These are phyloP conservation scores for Rosellinia necatrix DNA, from an alignment of 2,329 filamentous ascomycete genomes.

Conservation along the genomic window DNA sequence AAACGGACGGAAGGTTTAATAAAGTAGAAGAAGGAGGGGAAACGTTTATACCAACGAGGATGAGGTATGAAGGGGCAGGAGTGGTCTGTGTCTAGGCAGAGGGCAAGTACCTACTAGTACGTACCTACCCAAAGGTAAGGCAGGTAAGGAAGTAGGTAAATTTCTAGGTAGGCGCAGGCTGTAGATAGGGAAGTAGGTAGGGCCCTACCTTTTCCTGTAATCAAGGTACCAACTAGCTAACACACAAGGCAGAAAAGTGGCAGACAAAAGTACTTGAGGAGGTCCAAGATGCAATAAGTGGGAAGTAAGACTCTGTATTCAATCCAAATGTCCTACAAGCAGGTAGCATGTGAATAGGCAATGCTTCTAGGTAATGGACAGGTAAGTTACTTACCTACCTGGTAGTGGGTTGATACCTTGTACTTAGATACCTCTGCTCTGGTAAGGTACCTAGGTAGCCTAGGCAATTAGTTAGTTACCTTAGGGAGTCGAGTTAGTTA, in stretches of 20 bases:
- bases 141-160: not conserved
- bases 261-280: not conserved
- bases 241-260: not conserved
- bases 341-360: no score
- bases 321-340: not conserved
- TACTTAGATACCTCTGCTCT: no score
- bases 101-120: not conserved
- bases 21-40: not conserved
- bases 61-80: slow-evolving; percentile 3
- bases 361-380: no score
- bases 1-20: not conserved
- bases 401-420: no score
- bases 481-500: no score
- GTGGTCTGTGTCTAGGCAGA: not conserved
- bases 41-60: not conserved
- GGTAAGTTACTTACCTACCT: no score
- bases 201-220: not conserved
- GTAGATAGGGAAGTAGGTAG: not conserved
- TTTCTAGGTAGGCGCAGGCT: no score
- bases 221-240: not conserved
- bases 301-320: no score
- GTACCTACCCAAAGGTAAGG: no score
- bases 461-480: no score
- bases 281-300: not conserved
- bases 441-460: no score